Evolutionary conservation across 2,329 filamentous ascomycete species (phyloP).

Genomic region (Nothomitra cinnamomea): DNA sequence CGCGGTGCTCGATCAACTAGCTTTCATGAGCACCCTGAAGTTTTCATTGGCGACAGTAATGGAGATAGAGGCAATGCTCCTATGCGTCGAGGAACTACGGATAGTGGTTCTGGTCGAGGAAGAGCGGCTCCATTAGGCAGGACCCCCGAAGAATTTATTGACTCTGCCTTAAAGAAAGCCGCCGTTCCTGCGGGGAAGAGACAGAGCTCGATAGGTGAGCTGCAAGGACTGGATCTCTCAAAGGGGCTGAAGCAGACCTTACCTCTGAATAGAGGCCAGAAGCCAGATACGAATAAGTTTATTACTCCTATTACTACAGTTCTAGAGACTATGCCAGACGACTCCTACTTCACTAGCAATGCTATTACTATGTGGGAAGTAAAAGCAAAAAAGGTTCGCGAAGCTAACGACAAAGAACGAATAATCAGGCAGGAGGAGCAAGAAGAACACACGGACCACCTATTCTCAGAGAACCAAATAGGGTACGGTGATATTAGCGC

Average conservation of each 20-base stretch:
- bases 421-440: conserved; percentile 14
- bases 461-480: conserved; percentile 15
- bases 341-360: conserved; percentile 14
- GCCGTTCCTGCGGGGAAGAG: neutral
- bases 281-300: neutral
- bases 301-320: conserved; percentile 8
- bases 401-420: conserved; percentile 13
- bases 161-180: neutral
- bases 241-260: neutral
- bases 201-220: neutral
- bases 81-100: too few relatives aligned
- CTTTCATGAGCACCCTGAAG: neutral
- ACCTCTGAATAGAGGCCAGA: neutral
- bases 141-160: neutral
- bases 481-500: conserved; percentile 16
- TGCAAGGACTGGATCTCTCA: neutral
- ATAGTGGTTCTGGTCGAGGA: too few relatives aligned
- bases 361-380: conserved; percentile 11
- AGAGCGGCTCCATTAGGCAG: too few relatives aligned
- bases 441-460: conserved; percentile 13
- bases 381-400: conserved; percentile 12
- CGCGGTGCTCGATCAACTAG: neutral
- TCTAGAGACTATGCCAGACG: conserved; percentile 11
- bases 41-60: neutral
- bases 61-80: neutral